phyloP scores from a whole-genome alignment of 176 grass and related monocot genomes.

The Raddia distichophylla region DNA sequence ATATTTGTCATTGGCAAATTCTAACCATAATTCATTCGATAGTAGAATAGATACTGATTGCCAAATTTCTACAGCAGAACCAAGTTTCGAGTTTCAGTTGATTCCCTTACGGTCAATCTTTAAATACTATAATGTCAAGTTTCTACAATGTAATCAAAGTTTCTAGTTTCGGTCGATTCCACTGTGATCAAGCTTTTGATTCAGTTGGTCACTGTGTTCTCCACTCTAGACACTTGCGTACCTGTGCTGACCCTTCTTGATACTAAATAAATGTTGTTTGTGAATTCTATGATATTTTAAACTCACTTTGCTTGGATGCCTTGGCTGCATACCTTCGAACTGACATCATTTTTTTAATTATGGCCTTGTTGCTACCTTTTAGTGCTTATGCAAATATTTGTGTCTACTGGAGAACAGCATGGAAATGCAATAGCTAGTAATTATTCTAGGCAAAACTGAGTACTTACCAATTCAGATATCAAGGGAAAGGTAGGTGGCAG shows the following conservation, averaged over 20 bases:
- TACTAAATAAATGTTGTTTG: constrained; percentile 1
- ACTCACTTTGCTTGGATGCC: constrained; percentile 3
- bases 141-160: neutral
- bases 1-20: neutral
- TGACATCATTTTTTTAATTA: constrained; percentile 9
- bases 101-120: neutral
- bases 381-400: constrained; percentile 24
- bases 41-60: neutral
- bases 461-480: no score
- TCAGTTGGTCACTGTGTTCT: no score
- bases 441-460: no score
- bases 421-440: no score
- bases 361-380: neutral
- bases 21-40: neutral
- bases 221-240: neutral
- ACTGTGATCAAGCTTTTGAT: neutral
- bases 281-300: neutral
- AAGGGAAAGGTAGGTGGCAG: no score
- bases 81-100: neutral
- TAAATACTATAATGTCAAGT: constrained; percentile 6
- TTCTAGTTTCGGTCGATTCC: neutral
- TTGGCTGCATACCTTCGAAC: constrained; percentile 1
- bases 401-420: neutral
- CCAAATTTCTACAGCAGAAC: neutral
- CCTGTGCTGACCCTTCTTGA: neutral